Evolutionary conservation across 768 basidiomycete genomes (phyloP).

Genomic region (Scleroderma bovista): DNA sequence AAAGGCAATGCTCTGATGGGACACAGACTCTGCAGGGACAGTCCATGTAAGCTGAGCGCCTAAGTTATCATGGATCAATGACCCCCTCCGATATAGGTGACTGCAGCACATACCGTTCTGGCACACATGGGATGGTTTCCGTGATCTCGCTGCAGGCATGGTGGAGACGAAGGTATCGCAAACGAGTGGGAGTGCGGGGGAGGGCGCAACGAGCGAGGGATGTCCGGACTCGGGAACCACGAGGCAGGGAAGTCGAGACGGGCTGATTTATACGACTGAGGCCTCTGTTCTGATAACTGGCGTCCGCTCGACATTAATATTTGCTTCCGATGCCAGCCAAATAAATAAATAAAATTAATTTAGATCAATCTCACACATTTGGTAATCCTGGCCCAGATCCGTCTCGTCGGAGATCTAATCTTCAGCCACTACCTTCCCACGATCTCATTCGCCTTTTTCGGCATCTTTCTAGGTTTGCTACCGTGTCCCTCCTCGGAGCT

Average conservation of each 20-base stretch:
- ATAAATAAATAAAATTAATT: background rate
- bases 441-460: background rate
- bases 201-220: background rate
- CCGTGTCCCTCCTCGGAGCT: background rate
- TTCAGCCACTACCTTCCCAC: background rate
- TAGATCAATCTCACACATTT: background rate
- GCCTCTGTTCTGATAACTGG: background rate
- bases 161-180: background rate
- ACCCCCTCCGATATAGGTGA: background rate
- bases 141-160: background rate
- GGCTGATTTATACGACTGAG: background rate
- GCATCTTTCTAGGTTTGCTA: background rate
- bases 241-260: background rate
- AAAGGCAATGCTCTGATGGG: constrained; percentile 45
- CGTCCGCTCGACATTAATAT: background rate
- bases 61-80: constrained; percentile 17
- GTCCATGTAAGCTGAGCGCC: constrained; percentile 45
- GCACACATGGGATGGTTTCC: background rate
- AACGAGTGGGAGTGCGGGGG: background rate
- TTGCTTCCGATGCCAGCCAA: background rate
- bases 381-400: background rate
- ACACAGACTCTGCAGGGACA: constrained; percentile 34
- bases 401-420: background rate
- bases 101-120: background rate
- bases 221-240: background rate